Conservation (phyloP, 768 basidiomycete species). For the Tulasnella calospora region DNA sequence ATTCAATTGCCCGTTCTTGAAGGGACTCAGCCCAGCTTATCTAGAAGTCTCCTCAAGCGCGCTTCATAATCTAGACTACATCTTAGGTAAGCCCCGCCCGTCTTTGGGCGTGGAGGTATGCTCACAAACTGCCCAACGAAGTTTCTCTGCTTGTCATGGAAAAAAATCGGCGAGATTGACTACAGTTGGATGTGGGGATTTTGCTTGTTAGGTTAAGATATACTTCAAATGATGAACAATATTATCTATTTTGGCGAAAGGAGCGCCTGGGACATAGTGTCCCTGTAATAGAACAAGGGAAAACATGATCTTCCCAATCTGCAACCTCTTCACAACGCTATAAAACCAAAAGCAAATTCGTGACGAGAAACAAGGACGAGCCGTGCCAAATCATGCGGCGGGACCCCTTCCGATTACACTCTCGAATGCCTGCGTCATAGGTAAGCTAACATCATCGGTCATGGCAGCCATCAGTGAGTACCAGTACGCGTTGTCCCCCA, state of each 20-base stretch:
- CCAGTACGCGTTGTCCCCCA: background rate
- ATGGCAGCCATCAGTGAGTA: background rate
- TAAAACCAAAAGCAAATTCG: no score
- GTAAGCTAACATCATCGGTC: background rate
- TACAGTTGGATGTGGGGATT: background rate
- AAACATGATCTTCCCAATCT: no score
- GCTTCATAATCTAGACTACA: background rate
- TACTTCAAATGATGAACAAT: background rate
- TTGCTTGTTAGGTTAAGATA: background rate
- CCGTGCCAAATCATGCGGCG: background rate
- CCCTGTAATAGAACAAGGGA: no score
- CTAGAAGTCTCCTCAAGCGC: background rate
- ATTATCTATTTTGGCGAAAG: background rate
- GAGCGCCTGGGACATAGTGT: no score
- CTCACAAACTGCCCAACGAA: background rate
- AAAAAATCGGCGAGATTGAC: background rate
- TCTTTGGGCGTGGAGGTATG: background rate
- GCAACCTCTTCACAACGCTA: no score
- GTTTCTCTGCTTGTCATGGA: conserved; percentile 15
- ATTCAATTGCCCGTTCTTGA: background rate
- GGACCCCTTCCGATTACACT: no score
- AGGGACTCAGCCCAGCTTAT: background rate
- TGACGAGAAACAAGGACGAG: no score
- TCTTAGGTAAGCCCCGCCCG: background rate
- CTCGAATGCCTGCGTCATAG: background rate